Evolutionary conservation across 208 protist genomes (phyloP).

Genomic region (Leishmania turanica): DNA sequence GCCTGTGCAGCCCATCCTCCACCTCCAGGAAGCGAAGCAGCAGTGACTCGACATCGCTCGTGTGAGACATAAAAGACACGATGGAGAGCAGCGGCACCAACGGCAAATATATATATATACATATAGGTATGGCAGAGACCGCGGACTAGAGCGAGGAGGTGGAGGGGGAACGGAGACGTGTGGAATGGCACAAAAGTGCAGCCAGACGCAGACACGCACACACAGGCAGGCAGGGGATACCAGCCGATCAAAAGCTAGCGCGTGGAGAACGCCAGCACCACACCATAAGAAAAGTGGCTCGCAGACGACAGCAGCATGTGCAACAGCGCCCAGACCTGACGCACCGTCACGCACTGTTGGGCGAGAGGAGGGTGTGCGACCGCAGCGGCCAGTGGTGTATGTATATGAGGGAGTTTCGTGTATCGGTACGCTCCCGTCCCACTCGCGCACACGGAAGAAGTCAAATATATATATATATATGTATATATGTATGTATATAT

Average conservation of each 20-base stretch:
- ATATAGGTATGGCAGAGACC: background rate
- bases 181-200: background rate
- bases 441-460: background rate
- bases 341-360: background rate
- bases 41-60: slow-evolving; percentile 8
- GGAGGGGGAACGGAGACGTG: background rate
- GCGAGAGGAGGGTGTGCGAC: background rate
- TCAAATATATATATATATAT: background rate
- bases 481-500: background rate
- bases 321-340: background rate
- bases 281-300: background rate
- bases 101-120: background rate
- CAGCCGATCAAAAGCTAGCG: background rate
- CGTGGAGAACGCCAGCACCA: background rate
- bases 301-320: background rate
- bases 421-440: no score
- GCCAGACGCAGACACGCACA: background rate
- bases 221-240: slow-evolving; percentile 6
- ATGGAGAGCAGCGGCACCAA: background rate
- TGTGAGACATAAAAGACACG: slow-evolving; percentile 14
- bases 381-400: background rate
- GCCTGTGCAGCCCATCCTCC: slow-evolving; percentile 1
- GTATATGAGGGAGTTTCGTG: background rate
- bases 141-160: background rate
- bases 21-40: slow-evolving; percentile 15